phyloP scores from a whole-genome alignment of 1,284 basidiomycete species.

The Neolentinus lepideus region DNA sequence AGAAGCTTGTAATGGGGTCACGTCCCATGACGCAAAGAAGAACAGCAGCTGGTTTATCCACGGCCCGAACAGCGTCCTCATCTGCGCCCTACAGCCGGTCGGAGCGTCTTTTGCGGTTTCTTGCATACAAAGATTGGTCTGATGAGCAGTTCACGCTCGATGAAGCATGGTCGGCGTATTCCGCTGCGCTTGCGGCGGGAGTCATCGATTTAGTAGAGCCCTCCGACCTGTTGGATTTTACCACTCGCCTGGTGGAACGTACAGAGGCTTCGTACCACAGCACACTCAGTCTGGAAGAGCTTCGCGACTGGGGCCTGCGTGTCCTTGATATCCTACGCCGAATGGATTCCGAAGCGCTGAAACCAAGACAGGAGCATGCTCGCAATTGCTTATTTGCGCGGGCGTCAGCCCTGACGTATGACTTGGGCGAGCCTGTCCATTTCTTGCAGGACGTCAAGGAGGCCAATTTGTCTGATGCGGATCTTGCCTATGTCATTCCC shows the following conservation, averaged over 20 bases:
- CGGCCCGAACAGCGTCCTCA: not conserved
- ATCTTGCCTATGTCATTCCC: constrained; percentile 16
- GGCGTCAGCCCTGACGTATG: constrained; percentile 24
- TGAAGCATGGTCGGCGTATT: constrained; percentile 28
- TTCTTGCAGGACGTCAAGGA: constrained; percentile 17
- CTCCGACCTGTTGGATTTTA: constrained; percentile 24
- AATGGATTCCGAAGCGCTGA: not conserved
- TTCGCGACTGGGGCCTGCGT: constrained; percentile 31
- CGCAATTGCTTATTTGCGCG: constrained; percentile 21
- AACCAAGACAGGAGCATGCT: not conserved
- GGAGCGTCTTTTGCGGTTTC: not conserved
- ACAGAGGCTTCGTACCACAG: constrained; percentile 20
- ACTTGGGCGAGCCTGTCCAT: constrained; percentile 25
- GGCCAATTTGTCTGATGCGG: constrained; percentile 4
- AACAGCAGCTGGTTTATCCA: not conserved
- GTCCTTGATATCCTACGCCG: constrained; percentile 25
- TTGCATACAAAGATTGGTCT: not conserved
- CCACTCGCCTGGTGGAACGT: constrained; percentile 21
- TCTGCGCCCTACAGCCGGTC: not conserved
- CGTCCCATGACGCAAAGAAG: constrained; percentile 16
- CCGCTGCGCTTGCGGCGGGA: constrained; percentile 19
- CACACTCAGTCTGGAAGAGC: constrained; percentile 14
- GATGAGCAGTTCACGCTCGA: constrained; percentile 25
- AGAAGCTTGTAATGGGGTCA: constrained; percentile 9
- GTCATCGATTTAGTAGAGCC: constrained; percentile 13